Evolutionary conservation across 164 flowering plant species (phyloP).

Genomic region (Vitis riparia): DNA sequence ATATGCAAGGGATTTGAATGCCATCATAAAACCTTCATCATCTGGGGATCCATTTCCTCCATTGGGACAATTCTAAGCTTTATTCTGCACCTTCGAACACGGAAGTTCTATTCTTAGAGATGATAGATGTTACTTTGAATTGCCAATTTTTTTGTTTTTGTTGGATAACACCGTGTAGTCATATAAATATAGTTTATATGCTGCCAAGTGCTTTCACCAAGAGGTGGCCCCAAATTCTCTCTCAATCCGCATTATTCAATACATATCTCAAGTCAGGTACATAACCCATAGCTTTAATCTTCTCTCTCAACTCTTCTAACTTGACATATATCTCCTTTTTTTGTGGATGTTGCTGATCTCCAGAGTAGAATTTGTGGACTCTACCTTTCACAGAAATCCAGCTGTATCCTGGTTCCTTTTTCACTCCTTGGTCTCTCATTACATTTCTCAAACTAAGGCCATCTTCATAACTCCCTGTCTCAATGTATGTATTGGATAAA

Average conservation of each 20-base stretch:
- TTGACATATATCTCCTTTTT: slow-evolving; percentile 40
- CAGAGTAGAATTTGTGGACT: slow-evolving; percentile 55
- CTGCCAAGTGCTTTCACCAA: not conserved
- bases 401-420: slow-evolving; percentile 65
- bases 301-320: slow-evolving; percentile 33
- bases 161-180: not conserved
- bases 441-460: slow-evolving; percentile 40
- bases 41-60: slow-evolving; percentile 12
- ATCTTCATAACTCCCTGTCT: slow-evolving; percentile 35
- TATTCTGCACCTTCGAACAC: slow-evolving; percentile 5
- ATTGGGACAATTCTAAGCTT: slow-evolving; percentile 6
- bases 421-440: slow-evolving; percentile 56
- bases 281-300: slow-evolving; percentile 32
- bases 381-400: slow-evolving; percentile 54
- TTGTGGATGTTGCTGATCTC: slow-evolving; percentile 47
- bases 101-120: not conserved
- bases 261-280: slow-evolving; percentile 28
- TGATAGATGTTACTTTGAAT: no score
- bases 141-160: not conserved
- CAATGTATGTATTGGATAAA: slow-evolving; percentile 49
- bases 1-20: slow-evolving; percentile 5
- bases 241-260: slow-evolving; percentile 21
- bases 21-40: slow-evolving; percentile 9
- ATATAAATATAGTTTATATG: not conserved
- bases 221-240: not conserved